phyloP scores from a whole-genome alignment of 345 rosid genomes.

The Citrus medica region DNA sequence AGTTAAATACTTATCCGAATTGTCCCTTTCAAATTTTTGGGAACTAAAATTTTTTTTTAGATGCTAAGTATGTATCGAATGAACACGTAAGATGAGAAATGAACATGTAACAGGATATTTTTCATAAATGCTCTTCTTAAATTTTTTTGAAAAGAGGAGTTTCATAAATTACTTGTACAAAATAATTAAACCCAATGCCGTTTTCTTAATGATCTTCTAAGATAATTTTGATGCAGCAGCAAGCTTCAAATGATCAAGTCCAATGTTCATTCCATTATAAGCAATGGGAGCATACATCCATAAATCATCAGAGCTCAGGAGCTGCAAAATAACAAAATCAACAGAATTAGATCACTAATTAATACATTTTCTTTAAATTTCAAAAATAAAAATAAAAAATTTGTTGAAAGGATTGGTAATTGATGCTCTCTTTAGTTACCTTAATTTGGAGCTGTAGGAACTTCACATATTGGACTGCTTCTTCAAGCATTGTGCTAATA shows the following conservation, averaged over 20 bases:
- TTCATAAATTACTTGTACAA: background rate
- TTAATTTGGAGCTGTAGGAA: slow-evolving; percentile 89
- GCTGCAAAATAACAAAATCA: slow-evolving; percentile 34
- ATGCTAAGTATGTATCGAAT: too few relatives aligned
- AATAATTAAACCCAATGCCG: background rate
- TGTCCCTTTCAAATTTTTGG: too few relatives aligned
- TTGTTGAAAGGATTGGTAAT: background rate
- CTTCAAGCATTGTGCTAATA: slow-evolving; percentile 96
- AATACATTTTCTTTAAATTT: background rate
- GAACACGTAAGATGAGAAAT: too few relatives aligned
- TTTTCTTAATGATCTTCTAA: slow-evolving; percentile 1
- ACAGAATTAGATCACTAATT: background rate
- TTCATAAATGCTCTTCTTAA: slow-evolving; percentile 3
- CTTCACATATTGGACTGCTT: slow-evolving; percentile 86
- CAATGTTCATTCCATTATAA: slow-evolving; percentile 80
- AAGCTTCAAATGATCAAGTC: slow-evolving; percentile 50
- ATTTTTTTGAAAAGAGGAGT: background rate
- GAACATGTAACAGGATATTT: background rate
- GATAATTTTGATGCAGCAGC: slow-evolving; percentile 22
- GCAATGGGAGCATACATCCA: slow-evolving; percentile 99
- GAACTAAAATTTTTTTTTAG: too few relatives aligned
- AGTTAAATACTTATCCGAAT: too few relatives aligned
- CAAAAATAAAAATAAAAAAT: too few relatives aligned
- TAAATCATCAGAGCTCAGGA: slow-evolving; percentile 88
- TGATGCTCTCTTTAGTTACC: slow-evolving; percentile 28